Evolutionary conservation across 345 rosid species (phyloP), one percentile per base, ranked within the genome.

Genomic region (Citrus sp.): DNA sequence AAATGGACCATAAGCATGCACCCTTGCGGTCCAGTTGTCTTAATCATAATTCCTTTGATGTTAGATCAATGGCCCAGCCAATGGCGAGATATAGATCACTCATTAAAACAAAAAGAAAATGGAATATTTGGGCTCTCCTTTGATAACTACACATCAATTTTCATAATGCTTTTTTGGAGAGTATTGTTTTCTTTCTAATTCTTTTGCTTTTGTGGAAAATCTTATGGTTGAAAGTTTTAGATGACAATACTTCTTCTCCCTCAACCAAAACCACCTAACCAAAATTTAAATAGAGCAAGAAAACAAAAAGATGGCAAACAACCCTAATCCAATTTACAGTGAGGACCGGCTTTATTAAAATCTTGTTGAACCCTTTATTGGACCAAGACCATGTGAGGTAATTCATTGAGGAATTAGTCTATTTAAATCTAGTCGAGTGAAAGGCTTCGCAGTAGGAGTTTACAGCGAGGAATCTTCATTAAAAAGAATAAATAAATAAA

Each of bases 181-280:
- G 55, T 24, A n/a, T 8, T 13, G 42, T 40, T 30, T 71, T 35
- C 9, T 28, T 49, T 46, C 51, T 46, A 46, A 46, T 46, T 46
- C 51, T 46, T 38, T 28, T 30, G 46, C 16, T 46, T 28, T 74
- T 10, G 71, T 22, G 54, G 60, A 37, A 62, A 72, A 63, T 72
- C 64, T 63, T 55, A 5, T 70, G 75, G 60, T 24, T 38, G 13
- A 51, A 55, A 40, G 56, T 4, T 78, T 70, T 19, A 30, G 59
- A 72, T 67, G 61, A 32, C 21, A 34, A 51, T 6, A 13, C 38
- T 67, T 55, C 22, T 61, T 55, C 22, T 61, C 40, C 71, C 12
- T 9, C 77, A 79, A 81, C 87, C 83, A 63, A 85, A 85, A 81
- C 86, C 74, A 90, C 89, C 91, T 84, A 89, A 89, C 81, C 77